Conservation (phyloP, 495 filamentous ascomycete genomes). For the Chaetomium cochliodes region DNA sequence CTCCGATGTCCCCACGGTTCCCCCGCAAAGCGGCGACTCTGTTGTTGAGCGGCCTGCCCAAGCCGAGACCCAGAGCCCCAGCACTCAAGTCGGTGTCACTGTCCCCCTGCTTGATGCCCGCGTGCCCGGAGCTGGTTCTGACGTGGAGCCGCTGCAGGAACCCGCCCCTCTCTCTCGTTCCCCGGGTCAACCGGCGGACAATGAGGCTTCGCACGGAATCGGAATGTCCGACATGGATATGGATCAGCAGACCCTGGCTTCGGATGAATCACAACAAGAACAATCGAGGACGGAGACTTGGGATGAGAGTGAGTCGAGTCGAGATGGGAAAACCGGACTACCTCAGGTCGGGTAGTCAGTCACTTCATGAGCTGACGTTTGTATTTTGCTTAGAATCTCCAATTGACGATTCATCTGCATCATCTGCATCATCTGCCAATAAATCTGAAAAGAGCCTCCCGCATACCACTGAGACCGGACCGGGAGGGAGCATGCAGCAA, state of each 20-base stretch:
- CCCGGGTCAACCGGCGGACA: slow-evolving; percentile 7
- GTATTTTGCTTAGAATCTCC: slow-evolving; percentile 2
- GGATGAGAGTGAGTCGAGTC: slow-evolving; percentile 10
- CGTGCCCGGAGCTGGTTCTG: slow-evolving; percentile 20
- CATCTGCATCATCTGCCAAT: slow-evolving; percentile 22
- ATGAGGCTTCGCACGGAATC: not conserved
- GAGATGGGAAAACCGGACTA: too few relatives aligned
- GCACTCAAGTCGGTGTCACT: slow-evolving; percentile 25
- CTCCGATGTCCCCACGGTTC: slow-evolving; percentile 19
- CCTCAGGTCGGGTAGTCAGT: too few relatives aligned
- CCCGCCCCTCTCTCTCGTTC: slow-evolving; percentile 9
- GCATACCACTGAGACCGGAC: slow-evolving; percentile 24
- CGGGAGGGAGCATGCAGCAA: not conserved
- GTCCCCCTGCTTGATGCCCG: slow-evolving; percentile 21
- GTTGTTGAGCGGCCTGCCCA: slow-evolving; percentile 16
- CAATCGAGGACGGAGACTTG: not conserved
- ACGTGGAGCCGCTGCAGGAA: slow-evolving; percentile 24
- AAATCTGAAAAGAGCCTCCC: slow-evolving; percentile 34
- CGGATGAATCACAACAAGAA: not conserved
- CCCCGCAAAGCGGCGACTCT: slow-evolving; percentile 14
- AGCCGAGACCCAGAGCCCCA: slow-evolving; percentile 11
- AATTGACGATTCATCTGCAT: slow-evolving; percentile 9
- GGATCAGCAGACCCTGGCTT: not conserved
- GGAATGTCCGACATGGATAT: slow-evolving; percentile 2
- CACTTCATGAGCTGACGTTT: slow-evolving; percentile 13